Evolutionary conservation across 192 early-diverging fungal species (phyloP).

Genomic region (Coemansia sp.): DNA sequence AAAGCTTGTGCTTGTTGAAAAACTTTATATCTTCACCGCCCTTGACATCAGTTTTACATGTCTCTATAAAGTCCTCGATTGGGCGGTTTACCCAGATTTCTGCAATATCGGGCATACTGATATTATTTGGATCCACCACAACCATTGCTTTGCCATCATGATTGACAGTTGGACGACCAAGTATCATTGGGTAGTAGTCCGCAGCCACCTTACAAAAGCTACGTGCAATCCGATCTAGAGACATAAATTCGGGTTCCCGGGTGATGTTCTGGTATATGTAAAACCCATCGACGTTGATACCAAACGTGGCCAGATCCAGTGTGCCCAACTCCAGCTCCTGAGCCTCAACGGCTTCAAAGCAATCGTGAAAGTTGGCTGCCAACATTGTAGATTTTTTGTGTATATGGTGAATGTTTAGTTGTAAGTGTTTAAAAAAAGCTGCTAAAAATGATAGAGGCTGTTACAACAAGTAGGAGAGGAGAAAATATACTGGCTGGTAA

Average conservation of each 20-base stretch:
- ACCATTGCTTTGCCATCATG: conserved; percentile 28
- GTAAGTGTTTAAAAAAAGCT: neutral
- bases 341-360: conserved; percentile 9
- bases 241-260: conserved; percentile 27
- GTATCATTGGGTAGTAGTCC: conserved; percentile 46
- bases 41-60: neutral
- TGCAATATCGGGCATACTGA: conserved; percentile 38
- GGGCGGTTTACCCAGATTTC: conserved; percentile 28
- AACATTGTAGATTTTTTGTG: conserved; percentile 1
- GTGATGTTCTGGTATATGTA: conserved; percentile 28
- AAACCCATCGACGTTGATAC: conserved; percentile 23
- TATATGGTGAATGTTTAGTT: neutral
- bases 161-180: conserved; percentile 29
- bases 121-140: conserved; percentile 25
- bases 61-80: conserved; percentile 29
- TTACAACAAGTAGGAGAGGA: neutral
- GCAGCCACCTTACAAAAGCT: conserved; percentile 33
- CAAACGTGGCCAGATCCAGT: conserved; percentile 34
- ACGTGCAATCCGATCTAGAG: conserved; percentile 18
- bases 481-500: neutral
- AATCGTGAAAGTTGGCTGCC: neutral
- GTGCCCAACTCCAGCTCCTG: conserved; percentile 43
- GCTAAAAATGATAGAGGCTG: neutral
- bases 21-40: conserved; percentile 16
- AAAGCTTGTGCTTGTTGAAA: conserved; percentile 42